Base-by-base conservation (phyloP, 2,329 filamentous ascomycete genomes). In the Epichloe gansuensis region DNA sequence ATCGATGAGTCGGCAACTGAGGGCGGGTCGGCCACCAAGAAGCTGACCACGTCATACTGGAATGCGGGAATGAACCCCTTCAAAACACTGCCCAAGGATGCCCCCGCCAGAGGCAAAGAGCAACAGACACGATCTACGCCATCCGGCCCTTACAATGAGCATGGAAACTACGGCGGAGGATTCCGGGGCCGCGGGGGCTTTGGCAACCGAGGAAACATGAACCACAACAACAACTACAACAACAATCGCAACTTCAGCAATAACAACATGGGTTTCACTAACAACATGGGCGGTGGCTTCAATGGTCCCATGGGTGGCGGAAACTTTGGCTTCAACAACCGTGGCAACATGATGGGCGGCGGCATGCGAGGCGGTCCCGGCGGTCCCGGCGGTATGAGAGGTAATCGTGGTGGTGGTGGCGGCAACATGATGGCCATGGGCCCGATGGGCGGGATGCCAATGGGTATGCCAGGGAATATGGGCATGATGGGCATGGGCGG, bases 71-170 rank as follows among this genome's bases (percentile, higher is more conserved):
- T 78, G 58, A 97, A 97, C 65, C 89, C 90, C 0, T 97, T 95
- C 78, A 84, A 86, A 58, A 96, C 89, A 0, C 72, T 94, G 4
- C 90, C 89, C 17, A 95, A 95, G 71, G 90, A 95, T 64, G 84
- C 85, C 0, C 89, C 87, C 0, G 58, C 67, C 3, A 25, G 49
- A 36, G 83, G 76, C 39, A 84, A 88, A 63, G 80, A 83, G 43
- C 71, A 83, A 42, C 71, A 74, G 43, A 74, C 80, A 54, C 81
- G 81, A 50, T 75, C 80, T 34, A 66, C 73, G 52, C 66, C 71
- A 35, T 64, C 74, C 47, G 70, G 74, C 45, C 66, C 68, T 51
- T 79, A 76, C 65, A 76, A 75, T 49, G 71, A 59, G 52, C 62
- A 72, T 55, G 61, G 64, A 59, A 68, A 62, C 66, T 73, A 67